phyloP scores from a whole-genome alignment of 2,329 filamentous ascomycete genomes.

The Rhynchosporium agropyri region DNA sequence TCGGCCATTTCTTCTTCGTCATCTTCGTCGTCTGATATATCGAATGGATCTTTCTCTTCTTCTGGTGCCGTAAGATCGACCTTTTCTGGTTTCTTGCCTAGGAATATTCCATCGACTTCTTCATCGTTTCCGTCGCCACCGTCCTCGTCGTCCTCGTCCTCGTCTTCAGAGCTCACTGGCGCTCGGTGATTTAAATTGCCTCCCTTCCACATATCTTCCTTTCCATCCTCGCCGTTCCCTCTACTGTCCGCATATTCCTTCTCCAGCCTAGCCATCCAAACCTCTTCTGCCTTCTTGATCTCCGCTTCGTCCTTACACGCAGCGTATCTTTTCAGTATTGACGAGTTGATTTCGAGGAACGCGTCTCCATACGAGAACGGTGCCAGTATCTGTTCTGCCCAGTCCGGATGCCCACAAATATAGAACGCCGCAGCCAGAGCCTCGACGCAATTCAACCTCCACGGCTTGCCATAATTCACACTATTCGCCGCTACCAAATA shows the following conservation, averaged over 20 bases:
- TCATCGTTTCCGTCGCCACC: conserved; percentile 51
- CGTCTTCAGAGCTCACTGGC: conserved; percentile 52
- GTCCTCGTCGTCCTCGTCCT: conserved; percentile 50
- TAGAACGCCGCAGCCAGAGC: conserved; percentile 89
- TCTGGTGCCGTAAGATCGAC: conserved; percentile 44
- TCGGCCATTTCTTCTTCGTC: conserved; percentile 90
- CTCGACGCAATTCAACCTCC: conserved; percentile 94
- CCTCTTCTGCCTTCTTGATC: conserved; percentile 81
- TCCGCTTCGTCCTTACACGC: conserved; percentile 79
- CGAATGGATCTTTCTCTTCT: conserved; percentile 66
- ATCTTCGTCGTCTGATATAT: conserved; percentile 76
- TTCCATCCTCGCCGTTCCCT: conserved; percentile 60
- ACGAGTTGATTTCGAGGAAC: conserved; percentile 88
- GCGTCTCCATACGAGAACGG: conserved; percentile 87
- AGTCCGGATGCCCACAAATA: conserved; percentile 89
- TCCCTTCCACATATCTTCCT: conserved; percentile 81
- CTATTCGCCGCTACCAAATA: conserved; percentile 96
- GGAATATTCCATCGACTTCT: conserved; percentile 60
- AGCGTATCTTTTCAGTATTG: conserved; percentile 80
- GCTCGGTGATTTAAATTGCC: conserved; percentile 80
- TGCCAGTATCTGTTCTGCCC: conserved; percentile 81
- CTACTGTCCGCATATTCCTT: conserved; percentile 83
- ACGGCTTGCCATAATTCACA: conserved; percentile 96
- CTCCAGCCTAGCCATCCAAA: conserved; percentile 89
- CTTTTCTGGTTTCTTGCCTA: conserved; percentile 55